phyloP scores from a whole-genome alignment of 371 early-diverging fungal species.

The Apophysomyces ossiformis region DNA sequence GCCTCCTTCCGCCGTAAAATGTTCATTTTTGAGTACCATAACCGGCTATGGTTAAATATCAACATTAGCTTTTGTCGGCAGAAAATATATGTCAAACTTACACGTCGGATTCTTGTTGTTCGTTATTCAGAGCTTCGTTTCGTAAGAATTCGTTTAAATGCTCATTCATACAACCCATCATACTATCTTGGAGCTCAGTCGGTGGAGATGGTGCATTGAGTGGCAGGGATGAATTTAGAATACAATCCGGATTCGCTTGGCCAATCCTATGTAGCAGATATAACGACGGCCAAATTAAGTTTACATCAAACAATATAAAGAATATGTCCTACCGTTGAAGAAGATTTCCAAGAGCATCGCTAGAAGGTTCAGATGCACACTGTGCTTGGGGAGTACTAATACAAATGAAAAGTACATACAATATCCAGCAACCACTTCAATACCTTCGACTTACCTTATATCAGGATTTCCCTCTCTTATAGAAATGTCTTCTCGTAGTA shows the following conservation, averaged over 20 bases:
- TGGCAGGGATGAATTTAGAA: constrained; percentile 49
- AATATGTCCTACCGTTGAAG: constrained; percentile 42
- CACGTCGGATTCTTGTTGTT: constrained; percentile 42
- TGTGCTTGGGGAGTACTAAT: not conserved
- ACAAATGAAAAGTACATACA: not conserved
- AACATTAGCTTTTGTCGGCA: not conserved
- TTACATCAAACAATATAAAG: not conserved
- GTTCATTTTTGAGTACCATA: constrained; percentile 58
- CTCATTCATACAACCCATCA: constrained; percentile 43
- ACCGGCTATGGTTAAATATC: constrained; percentile 23
- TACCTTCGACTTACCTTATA: not conserved
- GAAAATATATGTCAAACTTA: constrained; percentile 20
- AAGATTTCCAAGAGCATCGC: constrained; percentile 49
- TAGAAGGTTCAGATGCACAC: not conserved
- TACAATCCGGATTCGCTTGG: constrained; percentile 67
- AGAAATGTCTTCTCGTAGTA: not conserved
- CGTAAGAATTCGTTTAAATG: constrained; percentile 58
- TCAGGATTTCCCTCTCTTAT: not conserved
- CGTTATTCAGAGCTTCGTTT: constrained; percentile 53
- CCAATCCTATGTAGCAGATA: constrained; percentile 51
- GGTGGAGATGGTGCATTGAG: constrained; percentile 53
- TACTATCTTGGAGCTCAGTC: constrained; percentile 35
- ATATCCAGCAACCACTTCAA: not conserved
- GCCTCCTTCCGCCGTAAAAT: constrained; percentile 39
- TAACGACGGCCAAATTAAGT: not conserved